Evolutionary conservation across 1,284 basidiomycete species (phyloP), one percentile per base, ranked within the genome.

Genomic region (Bjerkandera adusta): DNA sequence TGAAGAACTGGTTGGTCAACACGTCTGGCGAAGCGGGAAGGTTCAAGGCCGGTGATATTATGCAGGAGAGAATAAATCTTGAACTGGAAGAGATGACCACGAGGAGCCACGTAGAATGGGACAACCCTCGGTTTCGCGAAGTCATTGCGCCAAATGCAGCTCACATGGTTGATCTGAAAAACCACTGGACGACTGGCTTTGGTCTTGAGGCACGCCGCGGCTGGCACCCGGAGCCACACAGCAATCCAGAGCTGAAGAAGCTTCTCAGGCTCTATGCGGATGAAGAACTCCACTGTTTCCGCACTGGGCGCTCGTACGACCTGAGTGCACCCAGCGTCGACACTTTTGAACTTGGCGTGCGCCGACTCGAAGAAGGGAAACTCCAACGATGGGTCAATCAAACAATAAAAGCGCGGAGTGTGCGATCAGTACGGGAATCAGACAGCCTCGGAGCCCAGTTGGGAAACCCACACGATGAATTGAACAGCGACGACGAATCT

Each of bases 21-120:
- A 51, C 58, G 0, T 47, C 51, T 13, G 62, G 63, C 0, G 42
- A 49, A 3, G 4, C 37, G 0, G 57, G 57, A 0, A 37, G 45
- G 10, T 58, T 41, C 32, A 40, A 40, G n/a, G 56, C 50, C n/a
- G 48, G 52, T 8, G 62, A 66, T 41, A 49, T 60, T 13, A 34
- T 58, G 2, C 59, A 60, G 8, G 63, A 66, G 40, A 57, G 59
- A 37, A 50, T 56, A 40, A 65, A 65, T 39, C 46, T 51, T 2
- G 32, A 57, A 0, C 48, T 64, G 1, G 53, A 64, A 35, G 53
- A 49, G n/a, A 43, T 55, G 3, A 47, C 54, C 1, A 29, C 54
- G 27, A 53, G 52, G 20, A 63, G 62, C 34, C 25, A 29, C 15
- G 25, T 20, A 1, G 46, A 44, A 21, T 46, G 30, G 35, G 47